Evolutionary conservation across 2,329 filamentous ascomycete genomes (phyloP).

Genomic region (Ophiocordyceps sinensis): DNA sequence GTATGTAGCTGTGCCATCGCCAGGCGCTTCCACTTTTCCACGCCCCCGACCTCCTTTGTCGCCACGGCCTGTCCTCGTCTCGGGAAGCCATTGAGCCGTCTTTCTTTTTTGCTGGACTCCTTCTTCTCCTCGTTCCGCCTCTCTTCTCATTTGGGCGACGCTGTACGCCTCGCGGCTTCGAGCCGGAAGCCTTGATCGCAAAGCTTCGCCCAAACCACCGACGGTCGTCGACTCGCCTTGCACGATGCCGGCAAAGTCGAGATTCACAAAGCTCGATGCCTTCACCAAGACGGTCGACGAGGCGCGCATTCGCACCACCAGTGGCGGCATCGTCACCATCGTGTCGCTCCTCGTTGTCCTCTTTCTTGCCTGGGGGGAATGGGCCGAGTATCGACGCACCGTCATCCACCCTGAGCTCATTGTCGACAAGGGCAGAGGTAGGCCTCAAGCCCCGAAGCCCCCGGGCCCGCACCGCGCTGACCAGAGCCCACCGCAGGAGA

Average conservation of each 20-base stretch:
- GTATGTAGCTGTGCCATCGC: background rate
- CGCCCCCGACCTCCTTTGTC: background rate
- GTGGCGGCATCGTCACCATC: slow-evolving; percentile 89
- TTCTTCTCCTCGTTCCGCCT: no score
- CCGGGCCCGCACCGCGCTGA: slow-evolving; percentile 7
- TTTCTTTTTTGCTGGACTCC: no score
- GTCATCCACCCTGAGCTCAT: slow-evolving; percentile 83
- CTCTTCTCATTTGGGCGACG: no score
- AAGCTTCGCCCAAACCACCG: background rate
- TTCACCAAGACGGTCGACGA: slow-evolving; percentile 99
- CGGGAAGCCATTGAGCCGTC: no score
- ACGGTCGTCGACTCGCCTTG: background rate
- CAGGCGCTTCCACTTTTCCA: background rate
- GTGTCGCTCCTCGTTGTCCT: slow-evolving; percentile 76
- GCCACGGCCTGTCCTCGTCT: no score
- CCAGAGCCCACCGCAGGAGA: slow-evolving; percentile 43
- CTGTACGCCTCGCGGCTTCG: no score
- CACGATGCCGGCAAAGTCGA: slow-evolving; percentile 74
- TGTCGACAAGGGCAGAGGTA: slow-evolving; percentile 92
- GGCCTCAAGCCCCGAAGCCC: slow-evolving; percentile 6
- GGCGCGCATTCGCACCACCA: slow-evolving; percentile 88
- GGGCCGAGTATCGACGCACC: slow-evolving; percentile 79
- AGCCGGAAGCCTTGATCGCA: background rate
- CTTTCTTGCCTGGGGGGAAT: slow-evolving; percentile 88
- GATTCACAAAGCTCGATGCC: slow-evolving; percentile 93